Conservation (phyloP, 176 grass and related monocot species). For the Chloris gayana region DNA sequence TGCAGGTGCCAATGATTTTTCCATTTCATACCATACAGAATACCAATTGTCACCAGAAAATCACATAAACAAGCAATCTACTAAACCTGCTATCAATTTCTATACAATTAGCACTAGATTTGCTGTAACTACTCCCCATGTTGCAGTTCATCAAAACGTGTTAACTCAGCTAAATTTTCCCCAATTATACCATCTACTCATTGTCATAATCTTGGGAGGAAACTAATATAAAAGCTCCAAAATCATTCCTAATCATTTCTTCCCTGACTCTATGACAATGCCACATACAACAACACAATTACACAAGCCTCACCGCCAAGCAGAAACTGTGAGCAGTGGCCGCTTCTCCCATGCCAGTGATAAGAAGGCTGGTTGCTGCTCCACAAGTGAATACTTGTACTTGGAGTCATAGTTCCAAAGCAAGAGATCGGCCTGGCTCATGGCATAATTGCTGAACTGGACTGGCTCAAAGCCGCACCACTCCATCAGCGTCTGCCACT, state of each 20-base stretch:
- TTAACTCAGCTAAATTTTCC: constrained; percentile 37
- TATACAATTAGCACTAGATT: constrained; percentile 51
- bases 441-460: constrained; percentile 81
- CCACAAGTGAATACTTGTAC: constrained; percentile 71
- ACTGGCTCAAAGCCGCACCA: constrained; percentile 66
- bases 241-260: constrained; percentile 35
- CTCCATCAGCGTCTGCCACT: constrained; percentile 80
- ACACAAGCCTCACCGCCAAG: constrained; percentile 70
- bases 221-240: constrained; percentile 35
- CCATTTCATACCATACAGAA: not conserved
- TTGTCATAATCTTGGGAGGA: constrained; percentile 35
- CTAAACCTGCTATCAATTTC: constrained; percentile 21
- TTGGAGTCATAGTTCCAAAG: constrained; percentile 96
- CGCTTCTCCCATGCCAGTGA: constrained; percentile 78
- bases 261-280: constrained; percentile 31
- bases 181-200: constrained; percentile 50
- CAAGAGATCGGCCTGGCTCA: constrained; percentile 88
- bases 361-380: constrained; percentile 62
- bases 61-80: constrained; percentile 20
- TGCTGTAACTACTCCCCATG: constrained; percentile 27
- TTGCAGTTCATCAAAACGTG: constrained; percentile 8
- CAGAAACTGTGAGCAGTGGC: constrained; percentile 84
- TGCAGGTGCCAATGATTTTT: not conserved
- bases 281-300: not conserved
- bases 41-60: constrained; percentile 1